Base-by-base conservation (phyloP, 441 rosid species). In the Arabidopsis lyrata region DNA sequence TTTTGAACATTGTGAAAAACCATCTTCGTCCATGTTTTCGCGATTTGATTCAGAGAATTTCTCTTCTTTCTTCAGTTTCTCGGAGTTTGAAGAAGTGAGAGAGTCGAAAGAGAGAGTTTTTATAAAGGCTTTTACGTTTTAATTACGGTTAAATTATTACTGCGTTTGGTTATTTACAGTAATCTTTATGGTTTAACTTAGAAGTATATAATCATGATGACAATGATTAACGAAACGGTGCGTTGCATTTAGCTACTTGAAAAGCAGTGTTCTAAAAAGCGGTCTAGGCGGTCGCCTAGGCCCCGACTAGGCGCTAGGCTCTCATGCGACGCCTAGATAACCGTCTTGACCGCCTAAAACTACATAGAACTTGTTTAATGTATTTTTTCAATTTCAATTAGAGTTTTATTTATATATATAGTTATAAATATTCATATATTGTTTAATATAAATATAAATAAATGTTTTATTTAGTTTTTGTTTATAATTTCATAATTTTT, bases 1-100 rank as follows among this genome's bases (percentile, higher is more conserved):
- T 35, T 60, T 53, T 1, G 44, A 36, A 66, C 80, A 77, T 61
- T 77, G 80, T 5, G 69, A 14, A 7, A 42, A 41, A 5, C 36
- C 65, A 42, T 60, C 73, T 59, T 77, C 80, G 29, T 66, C 77
- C 80, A 77, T 77, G 15, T 63, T 20, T 35, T 39, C 8, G n/a
- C 3, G 2, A 5, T 9, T 29, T 29, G 41, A 38, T 9, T 4
- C 9, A 5, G 5, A 15, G 16, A 8, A 2, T 3, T 76, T 68
- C 18, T 59, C 32, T n/a, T 59, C 7, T 61, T 22, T 68, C 50
- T 42, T 56, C 72, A 50, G n/a, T 49, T 61, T 53, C 69, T 68
- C 50, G 29, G 44, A 27, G 47, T 61, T 68, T 47, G 75, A 63
- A 63, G 50, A 55, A 36, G 54, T 48, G 31, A 29, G 38, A 52